Evolutionary conservation across 306 rosid genomes (phyloP).

Genomic region (Glycyrrhiza uralensis): DNA sequence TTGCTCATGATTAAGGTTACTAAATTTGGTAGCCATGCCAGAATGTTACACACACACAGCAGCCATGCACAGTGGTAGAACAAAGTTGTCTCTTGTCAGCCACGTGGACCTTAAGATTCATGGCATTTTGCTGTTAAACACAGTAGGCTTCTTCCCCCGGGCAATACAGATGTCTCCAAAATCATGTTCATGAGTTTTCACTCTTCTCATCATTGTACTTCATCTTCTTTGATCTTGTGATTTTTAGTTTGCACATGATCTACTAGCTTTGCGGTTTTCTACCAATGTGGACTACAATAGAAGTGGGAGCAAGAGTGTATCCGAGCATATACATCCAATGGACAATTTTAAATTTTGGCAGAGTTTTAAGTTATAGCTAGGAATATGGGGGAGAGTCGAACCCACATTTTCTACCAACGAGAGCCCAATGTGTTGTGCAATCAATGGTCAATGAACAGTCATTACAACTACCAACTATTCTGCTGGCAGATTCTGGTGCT

Average conservation of each 20-base stretch:
- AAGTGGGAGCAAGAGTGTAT: not conserved
- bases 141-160: not conserved
- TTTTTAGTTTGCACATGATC: not conserved
- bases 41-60: not conserved
- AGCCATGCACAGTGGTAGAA: not conserved
- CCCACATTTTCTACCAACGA: not conserved
- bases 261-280: not conserved
- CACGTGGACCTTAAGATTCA: not conserved
- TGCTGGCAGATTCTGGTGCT: no score
- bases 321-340: not conserved
- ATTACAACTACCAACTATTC: no score
- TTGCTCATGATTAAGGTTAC: not conserved
- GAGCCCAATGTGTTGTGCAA: not conserved
- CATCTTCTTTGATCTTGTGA: not conserved
- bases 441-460: no score
- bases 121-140: not conserved
- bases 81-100: not conserved
- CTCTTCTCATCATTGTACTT: not conserved
- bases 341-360: not conserved
- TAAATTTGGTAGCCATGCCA: not conserved
- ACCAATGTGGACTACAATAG: not conserved
- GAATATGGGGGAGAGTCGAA: not conserved
- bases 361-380: not conserved
- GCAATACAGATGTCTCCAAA: not conserved
- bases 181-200: not conserved